Base-by-base conservation (phyloP, 208 protist genomes). In the Plasmodiophora brassicae region DNA sequence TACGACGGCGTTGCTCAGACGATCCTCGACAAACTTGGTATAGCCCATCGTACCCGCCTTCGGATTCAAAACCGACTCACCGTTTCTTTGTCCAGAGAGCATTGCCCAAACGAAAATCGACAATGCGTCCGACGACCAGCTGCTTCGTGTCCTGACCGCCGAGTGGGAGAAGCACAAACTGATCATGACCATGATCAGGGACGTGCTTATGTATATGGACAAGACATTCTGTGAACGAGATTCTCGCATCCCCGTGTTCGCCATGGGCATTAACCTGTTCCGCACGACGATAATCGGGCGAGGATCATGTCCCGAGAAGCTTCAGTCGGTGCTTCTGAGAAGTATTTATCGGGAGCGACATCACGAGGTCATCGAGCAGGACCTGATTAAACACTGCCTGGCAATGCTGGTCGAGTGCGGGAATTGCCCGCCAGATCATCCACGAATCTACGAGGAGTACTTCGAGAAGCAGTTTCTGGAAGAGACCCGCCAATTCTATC, bases 171-270 rank as follows among this genome's bases (percentile, higher is more conserved):
- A 60, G 5, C 85, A 88, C 46, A 88, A 88, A 35, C 43, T 88
- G 50, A 71, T 83, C 20, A 88, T 88, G 85, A 88, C 85, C 39
- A 88, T 88, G 85, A 88, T 88, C 32, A 14, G 60, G 8, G 85
- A 88, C 54, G 46, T 88, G 8, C 85, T 88, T 22, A 88, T 88
- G 85, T 88, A 88, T 88, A 88, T 88, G 85, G 85, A 88, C 85
- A 88, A 88, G 28, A 88, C 85, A 20, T 88, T 78, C 54, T 88
- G 85, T 35, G 36, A 44, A 85, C 8, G 50, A 10, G 60, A 88
- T 57, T 36, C 36, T 8, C 10, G 60, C 1, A 32, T 39, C 20
- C 46, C 32, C 1, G 54, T 84, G 1, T 88, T 78, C 46, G 38
- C n/a, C 10, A 88, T 86, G 46, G 85, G 85, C 1, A n/a, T 88